Base-by-base conservation (phyloP, 495 filamentous ascomycete genomes). In the Podospora australis region DNA sequence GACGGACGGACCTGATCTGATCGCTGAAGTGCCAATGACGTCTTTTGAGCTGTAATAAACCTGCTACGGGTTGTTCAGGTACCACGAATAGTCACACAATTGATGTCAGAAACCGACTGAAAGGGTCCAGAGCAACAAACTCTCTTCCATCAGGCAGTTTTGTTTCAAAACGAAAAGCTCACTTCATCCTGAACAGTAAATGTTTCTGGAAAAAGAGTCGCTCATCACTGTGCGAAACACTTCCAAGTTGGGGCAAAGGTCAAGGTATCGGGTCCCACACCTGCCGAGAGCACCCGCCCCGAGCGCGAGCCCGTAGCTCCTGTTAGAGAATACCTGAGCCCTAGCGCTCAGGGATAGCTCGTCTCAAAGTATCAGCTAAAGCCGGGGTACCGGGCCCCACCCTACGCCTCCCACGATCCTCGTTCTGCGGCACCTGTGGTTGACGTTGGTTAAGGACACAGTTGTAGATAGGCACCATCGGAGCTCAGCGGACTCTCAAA, bases 401-500 rank as follows among this genome's bases (percentile, higher is more conserved):
- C 3, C 49, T 28, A 14, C 9, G 14, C 30, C 26, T 19, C 21
- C 26, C 24, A 26, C 42, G 52, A 54, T 50, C 42, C 46, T 34
- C 40, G 40, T 9, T 10, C 11, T 49, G 52, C 46, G 41, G 46
- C 35, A 30, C 29, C 21, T 6, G 30, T 22, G 47, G 36, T 47
- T 49, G 49, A 47, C 21, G 44, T 48, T 55, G 52, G 50, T 62
- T 59, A 38, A 63, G 59, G 59, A 63, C 59, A 63, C 59, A 63
- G 59, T 63, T 63, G 56, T 56, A 50, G 47, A 59, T 56, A 53
- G 35, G 26, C 16, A 44, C 38, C 32, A 43, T 50, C 46, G 52
- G 52, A 54, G 52, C 53, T 44, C 52, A 58, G 22, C 52, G 39
- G 44, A 43, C 16, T 42, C 43, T 50, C 49, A 54, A 54, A 51